Evolutionary conservation across 805 yeast species (phyloP), one percentile per base, ranked within the genome.

Genomic region (Wickerhamomyces xylosicus): DNA sequence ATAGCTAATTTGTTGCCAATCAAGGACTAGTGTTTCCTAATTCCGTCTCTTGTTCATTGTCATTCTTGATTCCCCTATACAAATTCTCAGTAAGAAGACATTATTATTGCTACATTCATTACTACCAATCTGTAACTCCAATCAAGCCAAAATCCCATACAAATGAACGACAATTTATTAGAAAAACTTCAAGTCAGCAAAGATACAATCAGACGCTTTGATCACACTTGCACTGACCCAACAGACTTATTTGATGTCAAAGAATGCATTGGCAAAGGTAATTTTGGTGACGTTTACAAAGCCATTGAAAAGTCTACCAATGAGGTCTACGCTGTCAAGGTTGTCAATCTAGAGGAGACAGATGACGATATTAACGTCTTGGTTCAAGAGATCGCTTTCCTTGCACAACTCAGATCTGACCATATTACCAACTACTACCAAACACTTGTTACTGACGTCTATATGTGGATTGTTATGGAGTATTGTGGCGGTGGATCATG

Each of bases 401-500:
- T 92, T 19, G 74, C 84, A 17, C 76, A 76, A 37, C 59, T 89
- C 41, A 67, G 67, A 36, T 75, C 81, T n/a, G 37, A 41, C 2
- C 74, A 72, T 50, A 76, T 92, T 38, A 85, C 92, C 2, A 67
- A 69, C 34, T 77, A 78, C 53, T 68, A 63, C 49, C 78, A 77
- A 36, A 77, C 95, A 1, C 73, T 76, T 51, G 57, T 81, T 4
- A 64, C 68, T 34, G 85, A 77, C 34, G 74, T 76, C 33, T 69
- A 74, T 5, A 74, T 92, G 75, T 89, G 87, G 81, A 84, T 90
- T 36, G 80, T 80, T 5, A 85, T 92, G 96, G 98, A 90, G 57
- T 86, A 73, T 54, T 92, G 97, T 59, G 95, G 90, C 11, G 97
- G 94, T 21, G 96, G 97, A 0, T 85, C 96, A 1, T 84, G 95